phyloP scores from a whole-genome alignment of 345 rosid genomes.

The Nephelium lappaceum region DNA sequence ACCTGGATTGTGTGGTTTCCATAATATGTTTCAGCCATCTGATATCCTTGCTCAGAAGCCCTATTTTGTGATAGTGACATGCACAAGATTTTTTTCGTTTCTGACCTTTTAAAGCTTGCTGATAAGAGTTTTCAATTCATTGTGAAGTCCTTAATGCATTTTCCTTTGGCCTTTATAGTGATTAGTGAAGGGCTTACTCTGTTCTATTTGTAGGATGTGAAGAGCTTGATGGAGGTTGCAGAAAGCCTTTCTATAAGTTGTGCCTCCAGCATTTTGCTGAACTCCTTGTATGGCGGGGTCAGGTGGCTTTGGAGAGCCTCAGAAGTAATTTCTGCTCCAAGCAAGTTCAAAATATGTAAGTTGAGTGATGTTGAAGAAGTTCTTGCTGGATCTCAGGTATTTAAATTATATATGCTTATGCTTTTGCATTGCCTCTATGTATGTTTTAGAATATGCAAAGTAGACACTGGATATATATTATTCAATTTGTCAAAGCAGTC shows the following conservation, averaged over 20 bases:
- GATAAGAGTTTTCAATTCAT: background rate
- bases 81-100: background rate
- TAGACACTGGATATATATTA: background rate
- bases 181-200: conserved; percentile 11
- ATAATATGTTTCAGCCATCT: background rate
- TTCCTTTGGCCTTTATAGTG: conserved; percentile 3
- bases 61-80: background rate
- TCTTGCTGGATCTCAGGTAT: conserved; percentile 56
- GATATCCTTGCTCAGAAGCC: background rate
- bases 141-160: conserved; percentile 8
- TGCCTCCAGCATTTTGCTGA: conserved; percentile 34
- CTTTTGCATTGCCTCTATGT: background rate
- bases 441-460: conserved; percentile 8
- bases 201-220: conserved; percentile 51
- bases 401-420: background rate
- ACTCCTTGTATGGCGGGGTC: conserved; percentile 42
- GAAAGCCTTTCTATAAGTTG: conserved; percentile 31
- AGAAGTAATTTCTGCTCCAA: conserved; percentile 35
- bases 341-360: conserved; percentile 40
- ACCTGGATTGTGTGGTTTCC: background rate
- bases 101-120: background rate
- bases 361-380: conserved; percentile 57
- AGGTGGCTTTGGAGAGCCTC: conserved; percentile 63
- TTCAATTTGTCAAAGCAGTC: conserved; percentile 10
- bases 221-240: conserved; percentile 42